Base-by-base conservation (phyloP, 345 rosid species). In the Psidium guajava region DNA sequence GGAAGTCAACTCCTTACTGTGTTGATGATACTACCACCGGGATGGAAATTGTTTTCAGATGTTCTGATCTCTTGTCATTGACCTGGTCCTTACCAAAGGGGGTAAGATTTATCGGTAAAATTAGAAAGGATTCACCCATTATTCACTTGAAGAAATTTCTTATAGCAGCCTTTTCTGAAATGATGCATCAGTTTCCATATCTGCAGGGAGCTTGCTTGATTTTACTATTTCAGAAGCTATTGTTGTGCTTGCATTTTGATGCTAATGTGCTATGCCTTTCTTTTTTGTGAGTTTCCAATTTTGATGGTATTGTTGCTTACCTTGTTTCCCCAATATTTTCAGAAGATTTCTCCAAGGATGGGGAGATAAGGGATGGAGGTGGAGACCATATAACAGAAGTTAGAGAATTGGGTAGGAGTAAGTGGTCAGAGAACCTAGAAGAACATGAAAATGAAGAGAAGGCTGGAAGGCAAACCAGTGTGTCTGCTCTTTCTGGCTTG, bases 401-500 rank as follows among this genome's bases (percentile, higher is more conserved):
- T 85, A 94, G 93, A 87, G 96, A 91, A 59, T 86, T 95, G 84
- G 94, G 95, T 84, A 88, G 90, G 93, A 94, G 98, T 86, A 97
- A 95, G 91, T 97, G 99, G 99, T 97, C 96, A 52, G 90, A 91
- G 85, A 90, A 92, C 90, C 90, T 91, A 54, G 97, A 92, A 28
- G 94, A 95, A 77, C 96, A 92, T 54, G 93, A 89, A 84, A 85
- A 82, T 64, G 91, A 94, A 85, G 87, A 89, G 50, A 85, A 90
- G 53, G 64, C 75, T 28, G 84, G 81, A 64, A 13, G n/a, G 49
- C 92, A 87, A 89, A 85, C 91, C 69, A 89, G 90, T 84, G 81
- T 85, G 47, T 93, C 90, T 88, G 89, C 93, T 42, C 87, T 86
- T 57, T 90, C 96, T 57, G 90, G 92, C 59, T 90, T 93, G 91